These are phyloP conservation scores for Mucuna pruriens DNA, from an alignment of 306 rosid species.

Conservation along the genomic window DNA sequence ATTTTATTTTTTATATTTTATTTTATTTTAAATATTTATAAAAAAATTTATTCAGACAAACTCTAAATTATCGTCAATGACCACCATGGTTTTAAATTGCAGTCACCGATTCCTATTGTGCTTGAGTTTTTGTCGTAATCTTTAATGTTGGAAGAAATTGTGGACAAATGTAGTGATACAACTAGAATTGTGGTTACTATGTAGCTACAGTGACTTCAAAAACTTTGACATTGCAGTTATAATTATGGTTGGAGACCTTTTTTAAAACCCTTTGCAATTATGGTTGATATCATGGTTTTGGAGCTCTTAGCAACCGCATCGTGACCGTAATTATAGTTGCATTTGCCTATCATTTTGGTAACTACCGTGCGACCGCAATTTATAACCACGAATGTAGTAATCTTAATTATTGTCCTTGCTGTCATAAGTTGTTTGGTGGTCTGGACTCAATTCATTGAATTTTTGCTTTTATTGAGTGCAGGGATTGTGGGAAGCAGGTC, in stretches of 20 bases:
- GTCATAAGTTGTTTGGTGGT: conserved; percentile 11
- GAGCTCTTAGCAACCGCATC: neutral
- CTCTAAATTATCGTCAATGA: too few relatives aligned
- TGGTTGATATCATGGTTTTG: neutral
- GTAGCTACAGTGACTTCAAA: neutral
- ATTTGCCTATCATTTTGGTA: neutral
- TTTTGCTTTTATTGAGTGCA: conserved; percentile 31
- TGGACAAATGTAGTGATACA: neutral
- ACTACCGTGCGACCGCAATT: neutral
- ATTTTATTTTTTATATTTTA: too few relatives aligned
- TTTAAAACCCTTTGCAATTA: neutral
- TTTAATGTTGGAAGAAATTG: neutral
- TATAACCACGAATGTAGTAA: neutral
- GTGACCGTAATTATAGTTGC: neutral
- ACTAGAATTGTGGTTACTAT: neutral
- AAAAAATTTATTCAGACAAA: too few relatives aligned
- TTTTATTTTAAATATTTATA: too few relatives aligned
- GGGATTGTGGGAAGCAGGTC: conserved; percentile 92
- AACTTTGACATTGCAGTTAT: neutral
- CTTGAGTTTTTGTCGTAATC: neutral
- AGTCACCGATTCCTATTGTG: too few relatives aligned
- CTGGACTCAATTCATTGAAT: neutral
- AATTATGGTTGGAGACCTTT: neutral
- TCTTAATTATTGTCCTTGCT: neutral
- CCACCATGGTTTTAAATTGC: neutral